Conservation (phyloP, 2,329 filamentous ascomycete genomes). For the Alternaria triticina region DNA sequence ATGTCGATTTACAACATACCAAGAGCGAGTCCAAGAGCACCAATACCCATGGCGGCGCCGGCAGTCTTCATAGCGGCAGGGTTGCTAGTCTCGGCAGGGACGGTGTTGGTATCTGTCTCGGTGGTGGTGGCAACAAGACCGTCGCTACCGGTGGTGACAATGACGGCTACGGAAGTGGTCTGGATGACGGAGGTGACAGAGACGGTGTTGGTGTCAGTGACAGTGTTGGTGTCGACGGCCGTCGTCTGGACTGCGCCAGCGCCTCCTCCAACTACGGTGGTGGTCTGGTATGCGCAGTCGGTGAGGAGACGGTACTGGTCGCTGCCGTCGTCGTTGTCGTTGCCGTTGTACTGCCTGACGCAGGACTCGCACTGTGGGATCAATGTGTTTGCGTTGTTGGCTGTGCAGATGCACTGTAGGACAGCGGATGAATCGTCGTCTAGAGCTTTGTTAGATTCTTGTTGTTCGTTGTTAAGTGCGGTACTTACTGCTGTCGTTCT, state of each 20-base stretch:
- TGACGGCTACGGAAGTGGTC: not conserved
- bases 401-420: slow-evolving; percentile 39
- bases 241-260: not conserved
- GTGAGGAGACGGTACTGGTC: not conserved
- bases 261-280: not conserved
- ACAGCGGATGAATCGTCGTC: slow-evolving; percentile 29
- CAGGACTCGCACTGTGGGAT: slow-evolving; percentile 42
- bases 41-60: slow-evolving; percentile 27
- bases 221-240: not conserved
- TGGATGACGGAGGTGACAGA: not conserved
- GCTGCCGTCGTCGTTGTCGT: slow-evolving; percentile 19
- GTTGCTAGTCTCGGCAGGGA: slow-evolving; percentile 4
- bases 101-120: not conserved
- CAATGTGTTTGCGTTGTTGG: slow-evolving; percentile 27
- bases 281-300: slow-evolving; percentile 1
- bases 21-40: slow-evolving; percentile 26
- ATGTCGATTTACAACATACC: slow-evolving; percentile 20
- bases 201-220: not conserved
- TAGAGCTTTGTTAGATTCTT: not conserved
- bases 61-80: slow-evolving; percentile 21
- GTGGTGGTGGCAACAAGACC: slow-evolving; percentile 4
- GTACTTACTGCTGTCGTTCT: slow-evolving; percentile 27
- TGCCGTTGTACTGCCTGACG: slow-evolving; percentile 29
- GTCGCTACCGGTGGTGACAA: slow-evolving; percentile 8
- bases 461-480: not conserved